These are phyloP conservation scores for Xylaria sp. DNA, from an alignment of 2,329 filamentous ascomycete species.

Conservation along the genomic window DNA sequence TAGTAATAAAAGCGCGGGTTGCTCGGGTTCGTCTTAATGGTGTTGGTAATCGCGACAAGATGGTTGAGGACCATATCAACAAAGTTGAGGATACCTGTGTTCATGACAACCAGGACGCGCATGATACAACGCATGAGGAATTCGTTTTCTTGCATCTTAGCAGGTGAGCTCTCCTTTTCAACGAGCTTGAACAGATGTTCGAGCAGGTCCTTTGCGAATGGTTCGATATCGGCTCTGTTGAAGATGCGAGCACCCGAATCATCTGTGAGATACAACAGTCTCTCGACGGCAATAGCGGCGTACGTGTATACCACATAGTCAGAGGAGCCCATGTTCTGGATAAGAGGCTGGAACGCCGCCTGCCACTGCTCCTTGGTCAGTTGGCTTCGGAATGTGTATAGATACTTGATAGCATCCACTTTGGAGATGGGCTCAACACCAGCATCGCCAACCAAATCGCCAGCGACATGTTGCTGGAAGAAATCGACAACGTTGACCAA, in stretches of 20 bases:
- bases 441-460: slow-evolving; percentile 70
- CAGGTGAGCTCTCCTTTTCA: slow-evolving; percentile 73
- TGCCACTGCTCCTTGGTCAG: slow-evolving; percentile 90
- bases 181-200: slow-evolving; percentile 88
- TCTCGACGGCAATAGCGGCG: slow-evolving; percentile 92
- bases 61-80: slow-evolving; percentile 75
- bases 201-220: slow-evolving; percentile 78
- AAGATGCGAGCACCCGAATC: slow-evolving; percentile 74
- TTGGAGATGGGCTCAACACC: slow-evolving; percentile 79
- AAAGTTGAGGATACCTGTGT: slow-evolving; percentile 69
- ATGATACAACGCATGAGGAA: slow-evolving; percentile 98
- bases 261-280: slow-evolving; percentile 78
- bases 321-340: slow-evolving; percentile 80
- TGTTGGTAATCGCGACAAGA: slow-evolving; percentile 80
- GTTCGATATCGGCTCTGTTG: slow-evolving; percentile 68
- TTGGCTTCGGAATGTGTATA: slow-evolving; percentile 95
- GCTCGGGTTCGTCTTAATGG: slow-evolving; percentile 91
- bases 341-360: slow-evolving; percentile 79
- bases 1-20: slow-evolving; percentile 99
- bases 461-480: slow-evolving; percentile 86
- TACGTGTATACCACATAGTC: slow-evolving; percentile 99
- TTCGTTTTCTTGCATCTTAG: slow-evolving; percentile 97
- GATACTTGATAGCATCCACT: slow-evolving; percentile 96
- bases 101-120: slow-evolving; percentile 91
- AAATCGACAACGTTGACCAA: slow-evolving; percentile 87